Conservation (phyloP, 2,329 filamentous ascomycete species). For the Teratosphaeria viscida region DNA sequence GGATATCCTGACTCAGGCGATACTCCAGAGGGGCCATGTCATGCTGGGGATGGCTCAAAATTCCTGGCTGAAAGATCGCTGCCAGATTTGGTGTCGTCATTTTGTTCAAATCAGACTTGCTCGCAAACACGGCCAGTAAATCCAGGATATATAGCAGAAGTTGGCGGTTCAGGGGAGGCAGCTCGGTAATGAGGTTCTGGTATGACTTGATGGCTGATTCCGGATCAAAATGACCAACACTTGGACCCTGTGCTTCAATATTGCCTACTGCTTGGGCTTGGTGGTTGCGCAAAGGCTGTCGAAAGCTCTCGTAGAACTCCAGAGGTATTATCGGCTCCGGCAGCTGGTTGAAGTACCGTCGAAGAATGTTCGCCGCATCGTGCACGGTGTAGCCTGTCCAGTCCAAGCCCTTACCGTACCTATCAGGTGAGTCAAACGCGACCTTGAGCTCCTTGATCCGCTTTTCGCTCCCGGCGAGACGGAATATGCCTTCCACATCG, state of each 20-base stretch:
- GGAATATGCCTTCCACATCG: conserved; percentile 91
- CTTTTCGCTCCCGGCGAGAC: conserved; percentile 90
- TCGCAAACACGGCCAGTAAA: conserved; percentile 88
- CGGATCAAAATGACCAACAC: conserved; percentile 64
- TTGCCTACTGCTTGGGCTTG: conserved; percentile 61
- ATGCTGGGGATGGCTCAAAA: conserved; percentile 86
- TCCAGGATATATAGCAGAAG: conserved; percentile 92
- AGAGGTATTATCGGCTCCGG: conserved; percentile 94
- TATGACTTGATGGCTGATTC: conserved; percentile 69
- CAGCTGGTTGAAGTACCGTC: conserved; percentile 89
- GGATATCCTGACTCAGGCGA: conserved; percentile 85
- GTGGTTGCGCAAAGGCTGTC: conserved; percentile 65
- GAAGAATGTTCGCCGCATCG: conserved; percentile 91
- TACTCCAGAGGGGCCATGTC: conserved; percentile 96
- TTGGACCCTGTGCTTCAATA: conserved; percentile 52
- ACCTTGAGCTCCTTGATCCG: conserved; percentile 93
- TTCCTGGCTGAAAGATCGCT: conserved; percentile 93
- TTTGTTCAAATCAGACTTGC: conserved; percentile 90
- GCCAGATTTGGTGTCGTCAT: conserved; percentile 94
- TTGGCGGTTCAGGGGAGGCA: conserved; percentile 88
- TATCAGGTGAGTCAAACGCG: conserved; percentile 85
- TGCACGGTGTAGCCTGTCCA: conserved; percentile 98
- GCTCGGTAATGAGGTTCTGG: conserved; percentile 80
- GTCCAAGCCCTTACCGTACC: conserved; percentile 91
- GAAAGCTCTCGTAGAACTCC: conserved; percentile 84